Conservation (phyloP, 1,139 yeast species). For the Scheffersomyces illinoinensis region DNA sequence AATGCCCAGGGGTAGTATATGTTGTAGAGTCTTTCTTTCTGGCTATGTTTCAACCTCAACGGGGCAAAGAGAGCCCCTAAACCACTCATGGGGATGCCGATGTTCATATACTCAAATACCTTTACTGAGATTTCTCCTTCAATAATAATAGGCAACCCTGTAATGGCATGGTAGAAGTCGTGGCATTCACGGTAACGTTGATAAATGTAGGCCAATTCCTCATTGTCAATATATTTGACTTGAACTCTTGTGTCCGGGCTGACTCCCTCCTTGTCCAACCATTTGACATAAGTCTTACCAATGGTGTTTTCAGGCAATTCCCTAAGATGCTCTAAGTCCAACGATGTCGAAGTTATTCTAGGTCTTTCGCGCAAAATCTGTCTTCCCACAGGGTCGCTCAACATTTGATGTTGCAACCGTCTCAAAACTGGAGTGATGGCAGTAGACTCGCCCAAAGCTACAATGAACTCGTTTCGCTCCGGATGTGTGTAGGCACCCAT, state of each 20-base stretch:
- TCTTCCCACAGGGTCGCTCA: constrained; percentile 74
- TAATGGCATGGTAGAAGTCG: constrained; percentile 91
- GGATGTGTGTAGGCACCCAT: constrained; percentile 86
- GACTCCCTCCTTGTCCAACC: constrained; percentile 87
- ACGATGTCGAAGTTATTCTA: constrained; percentile 70
- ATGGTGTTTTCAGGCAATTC: constrained; percentile 68
- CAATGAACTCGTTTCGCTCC: constrained; percentile 74
- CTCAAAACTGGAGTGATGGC: constrained; percentile 71
- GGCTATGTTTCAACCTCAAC: constrained; percentile 52
- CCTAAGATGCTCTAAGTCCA: constrained; percentile 63
- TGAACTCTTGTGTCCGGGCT: constrained; percentile 93
- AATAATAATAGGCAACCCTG: constrained; percentile 85
- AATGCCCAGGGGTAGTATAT: constrained; percentile 92
- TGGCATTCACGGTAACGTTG: constrained; percentile 96
- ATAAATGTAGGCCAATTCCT: constrained; percentile 86
- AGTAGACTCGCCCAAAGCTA: constrained; percentile 93
- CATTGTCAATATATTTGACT: constrained; percentile 84
- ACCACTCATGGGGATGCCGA: constrained; percentile 96
- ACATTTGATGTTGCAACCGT: constrained; percentile 69
- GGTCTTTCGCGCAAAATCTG: constrained; percentile 78
- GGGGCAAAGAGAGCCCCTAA: constrained; percentile 90
- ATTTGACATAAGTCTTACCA: constrained; percentile 74
- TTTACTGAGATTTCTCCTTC: constrained; percentile 96
- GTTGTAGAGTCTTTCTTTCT: constrained; percentile 55
- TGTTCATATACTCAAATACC: constrained; percentile 87